phyloP scores from a whole-genome alignment of 2,329 filamentous ascomycete genomes.

The Fusarium sp. region DNA sequence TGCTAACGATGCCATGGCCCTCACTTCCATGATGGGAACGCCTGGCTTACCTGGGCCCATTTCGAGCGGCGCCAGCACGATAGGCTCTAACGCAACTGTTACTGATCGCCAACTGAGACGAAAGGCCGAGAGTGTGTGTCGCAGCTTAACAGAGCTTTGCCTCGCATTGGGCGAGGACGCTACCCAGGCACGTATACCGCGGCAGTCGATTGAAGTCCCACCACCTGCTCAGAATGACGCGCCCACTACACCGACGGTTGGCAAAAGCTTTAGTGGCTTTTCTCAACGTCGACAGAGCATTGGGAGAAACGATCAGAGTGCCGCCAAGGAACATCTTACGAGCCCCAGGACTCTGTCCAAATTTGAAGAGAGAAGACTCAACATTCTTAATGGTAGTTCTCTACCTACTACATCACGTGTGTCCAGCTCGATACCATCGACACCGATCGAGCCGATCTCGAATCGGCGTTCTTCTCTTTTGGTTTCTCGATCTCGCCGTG shows the following conservation, averaged over 20 bases:
- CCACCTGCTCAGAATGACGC: constrained; percentile 29
- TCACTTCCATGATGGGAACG: constrained; percentile 80
- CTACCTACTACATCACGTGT: constrained; percentile 58
- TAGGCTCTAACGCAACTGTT: constrained; percentile 61
- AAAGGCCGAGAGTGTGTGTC: constrained; percentile 92
- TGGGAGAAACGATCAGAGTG: constrained; percentile 49
- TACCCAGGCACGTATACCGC: constrained; percentile 46
- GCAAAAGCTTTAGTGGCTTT: constrained; percentile 50
- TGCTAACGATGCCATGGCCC: constrained; percentile 79
- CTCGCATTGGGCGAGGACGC: constrained; percentile 77
- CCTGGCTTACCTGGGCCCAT: constrained; percentile 74
- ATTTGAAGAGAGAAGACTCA: constrained; percentile 62
- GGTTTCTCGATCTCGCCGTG: constrained; percentile 53
- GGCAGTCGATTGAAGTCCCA: constrained; percentile 24
- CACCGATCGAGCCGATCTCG: constrained; percentile 49
- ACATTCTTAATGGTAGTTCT: constrained; percentile 54
- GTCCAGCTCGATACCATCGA: constrained; percentile 49
- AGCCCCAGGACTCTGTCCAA: constrained; percentile 60
- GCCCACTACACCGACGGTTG: constrained; percentile 55
- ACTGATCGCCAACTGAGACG: constrained; percentile 87
- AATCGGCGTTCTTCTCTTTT: constrained; percentile 61
- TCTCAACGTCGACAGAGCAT: constrained; percentile 54
- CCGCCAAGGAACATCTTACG: constrained; percentile 47
- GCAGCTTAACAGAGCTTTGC: constrained; percentile 90
- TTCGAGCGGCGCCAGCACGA: constrained; percentile 70